Evolutionary conservation across 2,329 filamentous ascomycete genomes (phyloP).

Genomic region (Aspergillus aculeatinus): DNA sequence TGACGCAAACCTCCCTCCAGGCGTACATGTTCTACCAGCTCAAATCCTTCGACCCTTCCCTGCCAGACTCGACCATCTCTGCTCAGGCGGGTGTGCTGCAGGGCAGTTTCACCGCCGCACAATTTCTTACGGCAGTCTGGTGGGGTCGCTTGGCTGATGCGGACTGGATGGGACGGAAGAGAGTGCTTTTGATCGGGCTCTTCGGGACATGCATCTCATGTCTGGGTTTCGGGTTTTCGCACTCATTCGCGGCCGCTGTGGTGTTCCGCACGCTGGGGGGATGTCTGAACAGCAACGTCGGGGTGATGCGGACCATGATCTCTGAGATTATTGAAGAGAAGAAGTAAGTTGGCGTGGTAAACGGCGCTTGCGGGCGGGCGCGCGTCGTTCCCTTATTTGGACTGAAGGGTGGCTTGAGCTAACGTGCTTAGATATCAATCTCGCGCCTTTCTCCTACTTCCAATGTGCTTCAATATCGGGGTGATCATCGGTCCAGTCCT

Average conservation of each 20-base stretch:
- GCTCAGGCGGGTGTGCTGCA: conserved; percentile 75
- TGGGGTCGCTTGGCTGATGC: conserved; percentile 74
- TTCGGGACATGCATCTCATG: conserved; percentile 66
- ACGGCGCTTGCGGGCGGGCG: too few relatives aligned
- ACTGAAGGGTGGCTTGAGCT: not conserved
- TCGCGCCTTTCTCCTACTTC: conserved; percentile 59
- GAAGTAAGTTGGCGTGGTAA: conserved; percentile 45
- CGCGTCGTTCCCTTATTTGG: not conserved
- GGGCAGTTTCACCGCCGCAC: conserved; percentile 75
- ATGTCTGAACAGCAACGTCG: conserved; percentile 69
- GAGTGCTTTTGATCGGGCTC: conserved; percentile 73
- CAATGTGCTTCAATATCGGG: conserved; percentile 69
- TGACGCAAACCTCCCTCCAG: conserved; percentile 75
- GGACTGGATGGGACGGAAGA: conserved; percentile 68
- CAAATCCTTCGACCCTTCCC: conserved; percentile 67
- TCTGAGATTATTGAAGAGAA: conserved; percentile 70
- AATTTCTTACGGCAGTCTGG: conserved; percentile 77
- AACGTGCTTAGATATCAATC: conserved; percentile 41
- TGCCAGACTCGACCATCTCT: conserved; percentile 65
- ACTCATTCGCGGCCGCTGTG: conserved; percentile 61
- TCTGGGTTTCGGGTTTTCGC: conserved; percentile 68
- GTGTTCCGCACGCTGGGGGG: conserved; percentile 68
- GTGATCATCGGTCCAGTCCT: conserved; percentile 60
- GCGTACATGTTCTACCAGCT: conserved; percentile 88
- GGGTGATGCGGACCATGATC: conserved; percentile 73